Evolutionary conservation across 306 rosid genomes (phyloP), one percentile per base, ranked within the genome.

Genomic region (Coriaria nepalensis): DNA sequence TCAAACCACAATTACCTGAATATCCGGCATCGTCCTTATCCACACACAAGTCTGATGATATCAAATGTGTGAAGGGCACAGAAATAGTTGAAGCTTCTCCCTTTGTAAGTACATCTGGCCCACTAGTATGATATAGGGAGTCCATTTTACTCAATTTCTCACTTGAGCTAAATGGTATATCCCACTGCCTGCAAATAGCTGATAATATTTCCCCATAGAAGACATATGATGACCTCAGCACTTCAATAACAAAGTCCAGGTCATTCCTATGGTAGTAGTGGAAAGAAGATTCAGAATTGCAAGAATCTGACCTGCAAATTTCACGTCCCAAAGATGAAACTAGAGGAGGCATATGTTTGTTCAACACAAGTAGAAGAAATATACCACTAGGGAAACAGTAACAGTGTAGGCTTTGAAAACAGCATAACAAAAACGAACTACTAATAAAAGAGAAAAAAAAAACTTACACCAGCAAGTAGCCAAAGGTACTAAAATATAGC

Each of bases 401-500:
- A 20, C 3, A 20, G 43, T 13, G 15, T 6, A 10, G 12, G 9
- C 7, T 40, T 35, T 29, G 41, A 9, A 55, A 45, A 20, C 66
- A 62, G 35, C 33, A 35, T 52, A 6, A 59, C 11, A 46, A 33
- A 47, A 61, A 52, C 35, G 40, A 54, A 51, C 43, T 57, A 44
- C 59, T 45, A 59, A 63, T 7, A 34, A 45, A 10, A 65, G 50
- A 68, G 48, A 47, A 45, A 47, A 11, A 13, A 29, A n/a, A 46
- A 59, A 81, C 98, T 81, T 82, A 92, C 98, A 92, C 98, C 72
- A 92, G 71, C 55, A 92, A 74, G 76, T 77, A 92, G 67, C 85
- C 93, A 5, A 69, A 79, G 81, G 87, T 75, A 58, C 72, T 46
- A 57, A 79, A 92, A 75, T 77, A 92, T 36, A 74, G 72, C 45